Evolutionary conservation across 2,329 filamentous ascomycete species (phyloP).

Genomic region (Ophiognomonia clavigignenti-juglandacearum): DNA sequence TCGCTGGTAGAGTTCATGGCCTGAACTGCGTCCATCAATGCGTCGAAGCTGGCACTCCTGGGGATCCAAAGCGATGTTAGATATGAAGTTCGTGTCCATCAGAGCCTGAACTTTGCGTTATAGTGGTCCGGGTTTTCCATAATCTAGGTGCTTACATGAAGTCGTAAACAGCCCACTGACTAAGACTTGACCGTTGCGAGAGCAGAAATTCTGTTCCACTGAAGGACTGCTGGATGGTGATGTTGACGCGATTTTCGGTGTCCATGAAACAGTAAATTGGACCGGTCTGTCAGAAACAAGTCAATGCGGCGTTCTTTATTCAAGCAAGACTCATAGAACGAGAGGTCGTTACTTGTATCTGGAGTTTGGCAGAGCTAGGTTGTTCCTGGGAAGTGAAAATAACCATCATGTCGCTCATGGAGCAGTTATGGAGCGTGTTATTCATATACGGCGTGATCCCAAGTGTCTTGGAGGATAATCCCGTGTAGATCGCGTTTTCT

Average conservation of each 20-base stretch:
- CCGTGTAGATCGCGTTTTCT: constrained; percentile 3
- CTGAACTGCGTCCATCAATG: constrained; percentile 1
- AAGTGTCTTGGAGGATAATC: not conserved
- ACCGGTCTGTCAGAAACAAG: constrained; percentile 3
- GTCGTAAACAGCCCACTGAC: constrained; percentile 9
- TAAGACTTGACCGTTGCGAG: constrained; percentile 8
- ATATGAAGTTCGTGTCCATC: no score
- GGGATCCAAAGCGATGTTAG: not conserved
- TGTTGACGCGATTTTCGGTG: not conserved
- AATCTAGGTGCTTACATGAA: constrained; percentile 12
- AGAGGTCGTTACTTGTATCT: constrained; percentile 8
- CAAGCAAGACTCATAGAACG: not conserved
- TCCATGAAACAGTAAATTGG: constrained; percentile 9
- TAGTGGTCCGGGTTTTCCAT: no score
- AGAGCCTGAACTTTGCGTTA: no score
- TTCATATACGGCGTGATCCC: constrained; percentile 12
- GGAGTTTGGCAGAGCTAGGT: constrained; percentile 3
- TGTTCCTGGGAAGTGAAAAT: constrained; percentile 9
- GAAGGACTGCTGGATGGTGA: constrained; percentile 10
- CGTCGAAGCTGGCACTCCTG: constrained; percentile 7
- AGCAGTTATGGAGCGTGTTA: constrained; percentile 7
- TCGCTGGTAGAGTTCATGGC: constrained; percentile 3
- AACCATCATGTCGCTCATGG: constrained; percentile 4
- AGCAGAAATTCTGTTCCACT: constrained; percentile 12
- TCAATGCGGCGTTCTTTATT: not conserved